Evolutionary conservation across 164 flowering plant species (phyloP), one percentile per base, ranked within the genome.

Genomic region (Taxillus chinensis): DNA sequence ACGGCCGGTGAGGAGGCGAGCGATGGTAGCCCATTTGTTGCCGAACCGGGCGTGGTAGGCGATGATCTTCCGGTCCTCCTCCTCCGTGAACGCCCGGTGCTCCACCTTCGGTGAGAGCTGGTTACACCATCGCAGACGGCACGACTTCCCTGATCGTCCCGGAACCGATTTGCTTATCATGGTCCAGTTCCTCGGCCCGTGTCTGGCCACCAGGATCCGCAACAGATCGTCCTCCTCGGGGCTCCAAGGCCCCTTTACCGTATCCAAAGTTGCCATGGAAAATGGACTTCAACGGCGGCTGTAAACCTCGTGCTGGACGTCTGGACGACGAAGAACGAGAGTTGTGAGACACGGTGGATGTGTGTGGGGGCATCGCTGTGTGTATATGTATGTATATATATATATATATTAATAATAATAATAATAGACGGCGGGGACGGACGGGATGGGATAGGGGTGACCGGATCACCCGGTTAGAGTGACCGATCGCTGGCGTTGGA

Each of bases 231-330:
- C 96, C 64, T 90, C 96, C 62, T 90, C 95, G 1, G 96, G 91
- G 43, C 95, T 89, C 98, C 98, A 91, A 46, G 96, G 98, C 3
- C 98, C 98, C 67, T 85, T 91, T 60, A 91, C 83, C 78, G 92
- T 83, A 73, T 87, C 95, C 71, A 71, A n/a, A 48, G 80, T 88
- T 48, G 65, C 75, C 63, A 71, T 77, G 3, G 70, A 41, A 14
- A 73, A 63, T 41, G 79, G 73, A 78, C 71, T 68, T 37, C n/a
- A 41, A 17, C 11, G 16, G 49, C 13, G 13, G 10, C 13, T 1
- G 13, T 1, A 4, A 9, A 9, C 27, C 27, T 27, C 27, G 27
- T 27, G 2, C 27, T 27, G 27, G 13, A 49, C 10, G 0, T 0
- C 27, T 27, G 27, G 13, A 49, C 10, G 0, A 49, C 10, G 13